phyloP scores from a whole-genome alignment of 768 basidiomycete genomes.

The Flagelloscypha sp. region DNA sequence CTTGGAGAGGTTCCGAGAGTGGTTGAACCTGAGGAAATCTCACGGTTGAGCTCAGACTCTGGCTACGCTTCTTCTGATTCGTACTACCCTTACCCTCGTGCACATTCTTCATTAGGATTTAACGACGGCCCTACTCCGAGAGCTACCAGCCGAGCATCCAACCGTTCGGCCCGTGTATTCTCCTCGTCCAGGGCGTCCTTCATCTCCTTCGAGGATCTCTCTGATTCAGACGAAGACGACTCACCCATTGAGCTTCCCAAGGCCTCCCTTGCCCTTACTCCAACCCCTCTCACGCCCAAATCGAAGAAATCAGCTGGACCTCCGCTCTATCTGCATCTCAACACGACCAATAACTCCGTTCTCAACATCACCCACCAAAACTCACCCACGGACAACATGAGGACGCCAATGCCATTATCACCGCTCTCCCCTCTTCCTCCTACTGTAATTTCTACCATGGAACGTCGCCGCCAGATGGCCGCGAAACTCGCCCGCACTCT shows the following conservation, averaged over 20 bases:
- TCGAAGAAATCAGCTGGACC: background rate
- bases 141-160: slow-evolving; percentile 2
- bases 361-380: slow-evolving; percentile 6
- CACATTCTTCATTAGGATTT: slow-evolving; percentile 3
- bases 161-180: slow-evolving; percentile 4
- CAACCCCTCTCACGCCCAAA: slow-evolving; percentile 17
- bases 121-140: slow-evolving; percentile 4
- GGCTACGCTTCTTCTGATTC: slow-evolving; percentile 9
- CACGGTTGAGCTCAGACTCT: slow-evolving; percentile 29
- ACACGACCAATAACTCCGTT: slow-evolving; percentile 7
- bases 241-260: slow-evolving; percentile 8
- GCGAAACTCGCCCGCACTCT: slow-evolving; percentile 51
- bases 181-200: slow-evolving; percentile 8
- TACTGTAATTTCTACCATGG: too few species aligned
- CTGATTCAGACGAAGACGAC: too few species aligned
- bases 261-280: slow-evolving; percentile 9
- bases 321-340: slow-evolving; percentile 6
- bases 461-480: slow-evolving; percentile 43
- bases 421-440: too few species aligned
- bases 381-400: slow-evolving; percentile 1
- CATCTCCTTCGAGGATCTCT: background rate
- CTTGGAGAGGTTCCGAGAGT: too few species aligned
- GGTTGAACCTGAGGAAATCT: too few species aligned
- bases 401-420: too few species aligned
- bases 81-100: slow-evolving; percentile 5